Evolutionary conservation across 169 alveolate genomes (phyloP), one percentile per base, ranked within the genome.

Genomic region (Theileria equi): DNA sequence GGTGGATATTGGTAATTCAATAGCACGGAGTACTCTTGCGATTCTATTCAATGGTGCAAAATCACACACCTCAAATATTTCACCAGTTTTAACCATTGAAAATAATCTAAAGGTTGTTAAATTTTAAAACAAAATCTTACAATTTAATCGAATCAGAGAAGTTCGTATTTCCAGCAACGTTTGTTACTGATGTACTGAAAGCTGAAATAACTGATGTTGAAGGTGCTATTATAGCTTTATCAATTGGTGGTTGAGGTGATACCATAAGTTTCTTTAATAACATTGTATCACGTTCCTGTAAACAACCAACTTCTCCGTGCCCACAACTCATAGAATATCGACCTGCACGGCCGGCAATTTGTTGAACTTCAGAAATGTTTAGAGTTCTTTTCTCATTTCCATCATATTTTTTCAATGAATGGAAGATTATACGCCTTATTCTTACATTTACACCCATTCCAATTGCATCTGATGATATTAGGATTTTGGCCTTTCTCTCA

Each of bases 311-410:
- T 25, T 38, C 19, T 1, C 80, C 84, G 26, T 19, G 50, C 5
- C 80, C 65, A 19, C 71, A 54, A 21, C 49, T 49, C 16, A 66
- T 5, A 25, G 84, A 64, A 50, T 43, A 92, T 29, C 98, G 80
- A 34, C 98, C 98, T 11, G 98, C 98, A 45, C 98, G 70, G 49
- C 96, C 96, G 10, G 95, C 92, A 19, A 94, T 91, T 71, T 94
- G 95, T 38, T 84, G 84, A n/a, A 93, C 78, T 65, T 89, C 94
- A 4, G 89, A 44, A 16, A 84, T 80, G 13, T 61, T 67, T 40
- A 94, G 66, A 10, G 45, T 64, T 48, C 92, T 68, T 40, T 57
- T 67, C n/a, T 31, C 47, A 41, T 67, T 74, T 25, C 95, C 91
- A 50, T 78, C 83, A 26, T 38, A 81, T 68, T 94, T 94, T n/a